Evolutionary conservation across 1,139 yeast genomes (phyloP).

Genomic region (Candida frijolesensis): DNA sequence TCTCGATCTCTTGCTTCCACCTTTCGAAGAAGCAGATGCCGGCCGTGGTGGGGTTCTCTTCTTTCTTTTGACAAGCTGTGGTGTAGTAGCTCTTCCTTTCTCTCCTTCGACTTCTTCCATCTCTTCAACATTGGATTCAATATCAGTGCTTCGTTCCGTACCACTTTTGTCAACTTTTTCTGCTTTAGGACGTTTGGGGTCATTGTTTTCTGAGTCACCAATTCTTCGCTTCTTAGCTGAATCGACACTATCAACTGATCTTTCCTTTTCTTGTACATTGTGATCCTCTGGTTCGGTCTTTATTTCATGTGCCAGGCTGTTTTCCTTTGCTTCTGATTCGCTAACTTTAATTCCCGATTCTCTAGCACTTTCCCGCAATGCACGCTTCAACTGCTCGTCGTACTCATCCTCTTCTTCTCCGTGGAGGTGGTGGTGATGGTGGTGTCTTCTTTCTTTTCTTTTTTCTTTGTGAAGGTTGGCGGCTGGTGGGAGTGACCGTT

Average conservation of each 20-base stretch:
- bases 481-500: neutral
- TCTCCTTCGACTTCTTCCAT: neutral
- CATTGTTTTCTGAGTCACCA: neutral
- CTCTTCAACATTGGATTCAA: neutral
- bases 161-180: neutral
- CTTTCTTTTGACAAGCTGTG: slow-evolving; percentile 6
- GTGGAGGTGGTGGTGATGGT: slow-evolving; percentile 4
- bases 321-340: slow-evolving; percentile 7
- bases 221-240: neutral
- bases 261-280: neutral
- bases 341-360: slow-evolving; percentile 24
- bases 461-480: slow-evolving; percentile 55
- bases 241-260: neutral
- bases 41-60: slow-evolving; percentile 4
- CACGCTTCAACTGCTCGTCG: slow-evolving; percentile 69
- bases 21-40: slow-evolving; percentile 5
- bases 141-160: neutral
- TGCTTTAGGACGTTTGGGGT: neutral
- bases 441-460: slow-evolving; percentile 78
- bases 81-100: neutral
- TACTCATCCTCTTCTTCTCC: slow-evolving; percentile 50
- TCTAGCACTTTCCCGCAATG: slow-evolving; percentile 69
- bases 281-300: neutral
- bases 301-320: neutral
- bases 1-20: neutral